Conservation (phyloP, 441 rosid genomes). For the Pelargonium citronellum region DNA sequence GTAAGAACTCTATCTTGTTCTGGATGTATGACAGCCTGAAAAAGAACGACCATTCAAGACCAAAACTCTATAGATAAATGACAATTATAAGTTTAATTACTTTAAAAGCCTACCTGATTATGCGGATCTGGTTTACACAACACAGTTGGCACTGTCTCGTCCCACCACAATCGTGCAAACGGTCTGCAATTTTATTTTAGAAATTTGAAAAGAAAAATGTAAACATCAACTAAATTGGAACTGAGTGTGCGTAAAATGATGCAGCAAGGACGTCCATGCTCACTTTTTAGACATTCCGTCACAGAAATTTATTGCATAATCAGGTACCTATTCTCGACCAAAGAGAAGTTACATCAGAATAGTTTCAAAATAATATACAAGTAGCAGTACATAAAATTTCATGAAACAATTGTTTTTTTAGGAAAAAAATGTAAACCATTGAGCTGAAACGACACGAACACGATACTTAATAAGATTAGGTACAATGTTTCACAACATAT, state of each 20-base stretch:
- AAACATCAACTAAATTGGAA: background rate
- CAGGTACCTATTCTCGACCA: slow-evolving; percentile 42
- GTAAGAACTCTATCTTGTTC: slow-evolving; percentile 88
- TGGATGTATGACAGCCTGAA: slow-evolving; percentile 67
- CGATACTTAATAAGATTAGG: no score
- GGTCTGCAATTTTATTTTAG: slow-evolving; percentile 40
- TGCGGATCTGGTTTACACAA: slow-evolving; percentile 50
- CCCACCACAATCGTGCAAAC: slow-evolving; percentile 93
- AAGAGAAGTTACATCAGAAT: slow-evolving; percentile 1
- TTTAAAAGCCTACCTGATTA: slow-evolving; percentile 43
- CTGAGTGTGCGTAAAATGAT: background rate
- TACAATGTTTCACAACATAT: no score
- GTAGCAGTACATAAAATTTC: no score
- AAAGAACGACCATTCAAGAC: background rate
- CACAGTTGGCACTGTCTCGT: slow-evolving; percentile 78
- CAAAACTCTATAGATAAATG: slow-evolving; percentile 1
- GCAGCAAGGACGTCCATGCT: background rate
- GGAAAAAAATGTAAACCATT: no score
- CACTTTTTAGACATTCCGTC: background rate
- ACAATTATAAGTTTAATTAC: background rate
- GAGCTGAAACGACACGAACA: background rate
- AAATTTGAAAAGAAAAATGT: background rate
- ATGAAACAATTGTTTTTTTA: no score
- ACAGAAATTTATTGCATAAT: slow-evolving; percentile 13
- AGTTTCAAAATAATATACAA: background rate